A percentile compares a stretch with the other conserved stretches of the same genome.
phyloP scores from a whole-genome alignment of 1,139 yeast species.

The Ashbya aceris region DNA sequence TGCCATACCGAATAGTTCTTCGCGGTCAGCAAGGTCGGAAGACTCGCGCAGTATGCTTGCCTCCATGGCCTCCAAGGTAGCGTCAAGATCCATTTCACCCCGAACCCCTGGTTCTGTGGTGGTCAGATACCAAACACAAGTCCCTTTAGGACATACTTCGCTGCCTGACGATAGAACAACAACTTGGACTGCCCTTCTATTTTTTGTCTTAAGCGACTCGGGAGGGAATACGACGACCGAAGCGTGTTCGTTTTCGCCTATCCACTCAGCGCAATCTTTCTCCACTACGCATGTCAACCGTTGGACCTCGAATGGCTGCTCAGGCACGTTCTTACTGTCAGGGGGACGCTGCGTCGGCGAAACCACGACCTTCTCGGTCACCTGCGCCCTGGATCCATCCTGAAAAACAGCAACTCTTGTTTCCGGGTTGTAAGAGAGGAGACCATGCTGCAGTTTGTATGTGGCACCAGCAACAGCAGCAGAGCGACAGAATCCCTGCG shows the following conservation, averaged over 20 bases:
- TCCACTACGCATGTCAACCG: conserved; percentile 76
- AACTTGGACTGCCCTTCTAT: conserved; percentile 71
- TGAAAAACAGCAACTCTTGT: conserved; percentile 60
- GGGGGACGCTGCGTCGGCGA: conserved; percentile 65
- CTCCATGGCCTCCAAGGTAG: conserved; percentile 75
- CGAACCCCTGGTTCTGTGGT: conserved; percentile 62
- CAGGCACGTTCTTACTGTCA: conserved; percentile 29
- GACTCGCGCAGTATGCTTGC: conserved; percentile 71
- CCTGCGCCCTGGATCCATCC: conserved; percentile 68
- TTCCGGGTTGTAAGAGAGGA: conserved; percentile 55
- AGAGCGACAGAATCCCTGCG: conserved; percentile 94
- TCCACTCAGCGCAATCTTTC: conserved; percentile 87
- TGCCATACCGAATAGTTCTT: conserved; percentile 48
- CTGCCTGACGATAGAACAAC: conserved; percentile 82
- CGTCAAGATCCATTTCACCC: conserved; percentile 71
- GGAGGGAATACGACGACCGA: conserved; percentile 95
- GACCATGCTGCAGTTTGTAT: conserved; percentile 65
- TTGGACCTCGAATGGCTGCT: conserved; percentile 47
- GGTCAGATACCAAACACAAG: conserved; percentile 83
- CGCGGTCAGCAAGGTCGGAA: conserved; percentile 45
- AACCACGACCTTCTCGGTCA: conserved; percentile 65
- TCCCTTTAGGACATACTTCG: conserved; percentile 84
- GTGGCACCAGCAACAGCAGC: conserved; percentile 98
- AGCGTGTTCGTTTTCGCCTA: conserved; percentile 71
- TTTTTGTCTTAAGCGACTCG: conserved; percentile 57